Evolutionary conservation across 78 protist genomes (phyloP).

Genomic region (Planoprotostelium fungivorum): DNA sequence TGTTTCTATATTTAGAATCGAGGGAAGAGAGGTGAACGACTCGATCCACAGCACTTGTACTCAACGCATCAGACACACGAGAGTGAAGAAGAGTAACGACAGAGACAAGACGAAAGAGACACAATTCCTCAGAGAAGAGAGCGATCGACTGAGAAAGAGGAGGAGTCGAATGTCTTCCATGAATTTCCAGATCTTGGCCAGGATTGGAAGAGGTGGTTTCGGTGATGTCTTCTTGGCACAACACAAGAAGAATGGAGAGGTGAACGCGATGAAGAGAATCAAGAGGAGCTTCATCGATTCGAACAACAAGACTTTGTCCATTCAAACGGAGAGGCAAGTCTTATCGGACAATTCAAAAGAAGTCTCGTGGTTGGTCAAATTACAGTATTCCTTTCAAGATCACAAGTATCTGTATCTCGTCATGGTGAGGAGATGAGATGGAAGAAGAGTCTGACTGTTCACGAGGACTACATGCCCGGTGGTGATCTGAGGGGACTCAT

Average conservation of each 20-base stretch:
- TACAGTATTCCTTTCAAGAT: conserved; percentile 75
- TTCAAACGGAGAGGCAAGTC: not conserved
- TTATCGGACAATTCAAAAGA: not conserved
- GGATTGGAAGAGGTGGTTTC: conserved; percentile 84
- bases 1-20: not conserved
- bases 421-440: conserved; percentile 61
- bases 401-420: conserved; percentile 56
- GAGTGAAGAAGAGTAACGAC: not conserved
- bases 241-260: conserved; percentile 15
- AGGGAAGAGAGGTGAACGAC: not conserved
- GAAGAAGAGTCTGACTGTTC: not conserved
- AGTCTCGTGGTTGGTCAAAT: conserved; percentile 55
- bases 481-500: conserved; percentile 73
- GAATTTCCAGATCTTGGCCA: conserved; percentile 63
- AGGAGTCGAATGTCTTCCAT: conserved; percentile 40
- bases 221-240: conserved; percentile 64
- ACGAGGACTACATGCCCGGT: conserved; percentile 56
- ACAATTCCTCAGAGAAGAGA: not conserved
- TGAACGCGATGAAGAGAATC: not conserved
- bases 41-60: too few species aligned
- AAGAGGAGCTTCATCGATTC: not conserved
- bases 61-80: not conserved
- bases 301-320: not conserved
- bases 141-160: conserved; percentile 31
- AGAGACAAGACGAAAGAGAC: not conserved